Base-by-base conservation (phyloP, 192 early-diverging fungal genomes). In the Backusella macrospora region DNA sequence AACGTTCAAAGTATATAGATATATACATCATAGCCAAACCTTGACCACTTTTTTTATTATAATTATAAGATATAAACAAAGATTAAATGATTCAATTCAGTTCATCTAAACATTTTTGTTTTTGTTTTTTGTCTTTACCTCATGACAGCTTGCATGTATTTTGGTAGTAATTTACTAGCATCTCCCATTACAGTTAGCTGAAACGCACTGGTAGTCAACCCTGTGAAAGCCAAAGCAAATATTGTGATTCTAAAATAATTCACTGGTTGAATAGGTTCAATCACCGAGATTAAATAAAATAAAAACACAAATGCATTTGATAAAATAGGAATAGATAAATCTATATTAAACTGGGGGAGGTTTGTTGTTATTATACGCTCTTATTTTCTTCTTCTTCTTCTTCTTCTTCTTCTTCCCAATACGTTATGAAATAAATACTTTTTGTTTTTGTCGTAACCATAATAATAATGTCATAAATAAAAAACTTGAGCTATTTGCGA, bases 81-180 rank as follows among this genome's bases (percentile, higher is more conserved):
- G 0, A 34, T 34, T 34, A 34, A 34, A 34, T 34, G 2, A 34
- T 1, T 34, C 2, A 34, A 34, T 34, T 34, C 29, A 34, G 29
- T 34, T 34, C 29, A 34, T 34, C 2, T 43, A 5, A 64, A 34
- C 13, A 64, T 34, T 64, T 34, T 29, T 8, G 21, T 29, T 34
- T 26, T 21, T 29, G 42, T 18, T 37, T 1, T 29, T 68, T 5
- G 18, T 14, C 1, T 29, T 72, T 82, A 88, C 87, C 90, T 87
- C 81, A 95, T 87, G 5, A 93, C 86, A 6, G 90, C 92, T 72
- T 93, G 90, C 18, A 88, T 81, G 69, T 93, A 87, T 21, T 77
- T 79, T 13, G 89, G 84, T 7, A 90, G 84, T 74, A 93, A 90
- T 37, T 86, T 86, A 9, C 88, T 85, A 0, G 87, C 91, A 14